phyloP scores from a whole-genome alignment of 306 rosid species.

The Abrus precatorius region DNA sequence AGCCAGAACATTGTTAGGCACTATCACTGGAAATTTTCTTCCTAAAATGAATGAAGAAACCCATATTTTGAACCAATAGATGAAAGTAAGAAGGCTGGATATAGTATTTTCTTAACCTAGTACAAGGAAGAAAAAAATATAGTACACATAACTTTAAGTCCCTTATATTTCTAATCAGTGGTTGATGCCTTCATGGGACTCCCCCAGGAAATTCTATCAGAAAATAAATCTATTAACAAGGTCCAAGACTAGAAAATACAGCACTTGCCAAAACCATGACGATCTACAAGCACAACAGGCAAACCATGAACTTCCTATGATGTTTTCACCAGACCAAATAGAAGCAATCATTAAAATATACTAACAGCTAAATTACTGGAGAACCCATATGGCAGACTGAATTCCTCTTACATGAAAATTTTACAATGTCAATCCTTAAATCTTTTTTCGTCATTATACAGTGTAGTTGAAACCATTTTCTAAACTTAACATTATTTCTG shows the following conservation, averaged over 20 bases:
- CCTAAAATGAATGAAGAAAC: not conserved
- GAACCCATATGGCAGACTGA: not conserved
- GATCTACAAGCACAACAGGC: not conserved
- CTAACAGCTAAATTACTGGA: not conserved
- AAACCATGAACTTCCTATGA: not conserved
- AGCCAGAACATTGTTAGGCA: not conserved
- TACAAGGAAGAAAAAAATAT: slow-evolving; percentile 1
- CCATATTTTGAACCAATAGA: not conserved
- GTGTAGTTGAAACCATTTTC: not conserved
- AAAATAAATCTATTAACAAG: not conserved
- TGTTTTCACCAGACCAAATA: not conserved
- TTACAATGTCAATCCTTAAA: not conserved
- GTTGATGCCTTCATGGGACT: not conserved
- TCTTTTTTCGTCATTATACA: not conserved
- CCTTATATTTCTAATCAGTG: not conserved
- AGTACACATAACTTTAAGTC: not conserved
- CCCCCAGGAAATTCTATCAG: not conserved
- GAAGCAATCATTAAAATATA: not conserved
- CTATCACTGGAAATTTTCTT: not conserved
- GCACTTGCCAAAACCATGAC: not conserved
- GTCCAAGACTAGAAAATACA: not conserved
- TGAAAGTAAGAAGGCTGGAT: slow-evolving; percentile 10
- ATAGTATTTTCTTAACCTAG: not conserved
- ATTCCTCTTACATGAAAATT: not conserved
- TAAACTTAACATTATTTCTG: not conserved